Percentiles rank a stretch among this genome's conserved stretches.
These are phyloP conservation scores for Globisporangium carolinianum DNA, from an alignment of 352 stramenopile species.

Conservation along the genomic window DNA sequence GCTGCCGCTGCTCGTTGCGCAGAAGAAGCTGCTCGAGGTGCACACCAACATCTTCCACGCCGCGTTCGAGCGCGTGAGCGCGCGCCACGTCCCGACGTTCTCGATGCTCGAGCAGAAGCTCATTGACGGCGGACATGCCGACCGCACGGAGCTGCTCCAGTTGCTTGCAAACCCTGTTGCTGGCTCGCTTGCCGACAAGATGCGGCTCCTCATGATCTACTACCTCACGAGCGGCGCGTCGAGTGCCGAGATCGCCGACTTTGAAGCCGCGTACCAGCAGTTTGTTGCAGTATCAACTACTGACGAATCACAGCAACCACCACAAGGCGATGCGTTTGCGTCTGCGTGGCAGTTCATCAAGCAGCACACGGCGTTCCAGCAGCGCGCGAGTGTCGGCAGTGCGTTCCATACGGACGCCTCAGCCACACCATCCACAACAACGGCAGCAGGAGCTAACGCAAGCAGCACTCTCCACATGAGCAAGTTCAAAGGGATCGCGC, in stretches of 20 bases:
- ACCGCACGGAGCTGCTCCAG: slow-evolving; percentile 67
- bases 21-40: slow-evolving; percentile 87
- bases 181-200: slow-evolving; percentile 70
- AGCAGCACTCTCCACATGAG: slow-evolving; percentile 44
- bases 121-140: slow-evolving; percentile 69
- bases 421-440: slow-evolving; percentile 10
- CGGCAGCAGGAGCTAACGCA: slow-evolving; percentile 14
- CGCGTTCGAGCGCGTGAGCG: slow-evolving; percentile 69
- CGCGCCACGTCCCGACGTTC: slow-evolving; percentile 74
- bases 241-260: slow-evolving; percentile 61
- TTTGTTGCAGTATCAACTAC: slow-evolving; percentile 18
- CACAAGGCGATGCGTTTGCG: slow-evolving; percentile 26
- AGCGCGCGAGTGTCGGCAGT: slow-evolving; percentile 59
- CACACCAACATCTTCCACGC: slow-evolving; percentile 87
- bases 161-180: slow-evolving; percentile 55
- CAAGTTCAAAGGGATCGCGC: slow-evolving; percentile 81
- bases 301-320: slow-evolving; percentile 9
- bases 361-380: slow-evolving; percentile 78
- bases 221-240: slow-evolving; percentile 72
- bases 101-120: slow-evolving; percentile 85
- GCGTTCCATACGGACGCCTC: slow-evolving; percentile 25
- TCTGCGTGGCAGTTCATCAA: slow-evolving; percentile 77
- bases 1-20: slow-evolving; percentile 70
- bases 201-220: slow-evolving; percentile 86
- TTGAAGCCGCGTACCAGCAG: slow-evolving; percentile 68